A percentile compares a stretch with the other conserved stretches of the same genome.
Conservation (phyloP, 225 moss, liverwort and hornwort species). For the Climacium dendroides region DNA sequence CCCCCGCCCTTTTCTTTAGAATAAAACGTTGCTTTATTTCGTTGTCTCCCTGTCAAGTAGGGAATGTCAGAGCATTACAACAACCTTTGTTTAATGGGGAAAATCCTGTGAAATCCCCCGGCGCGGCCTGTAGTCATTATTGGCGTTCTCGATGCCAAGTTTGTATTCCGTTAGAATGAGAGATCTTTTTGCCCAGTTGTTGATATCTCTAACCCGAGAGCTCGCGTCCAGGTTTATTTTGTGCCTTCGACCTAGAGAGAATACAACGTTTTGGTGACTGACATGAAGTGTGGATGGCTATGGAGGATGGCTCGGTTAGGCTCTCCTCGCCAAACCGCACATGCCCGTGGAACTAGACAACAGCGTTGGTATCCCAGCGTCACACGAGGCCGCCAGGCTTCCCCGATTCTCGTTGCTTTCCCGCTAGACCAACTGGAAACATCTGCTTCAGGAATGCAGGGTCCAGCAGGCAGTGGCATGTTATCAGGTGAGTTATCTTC, state of each 20-base stretch:
- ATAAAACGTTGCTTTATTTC: not conserved
- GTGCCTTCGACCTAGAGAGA: not conserved
- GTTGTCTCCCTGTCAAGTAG: not conserved
- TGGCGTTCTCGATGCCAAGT: not conserved
- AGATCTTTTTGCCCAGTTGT: not conserved
- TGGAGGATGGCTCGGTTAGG: not conserved
- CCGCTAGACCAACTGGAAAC: not conserved
- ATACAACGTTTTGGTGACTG: not conserved
- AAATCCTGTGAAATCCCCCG: conserved; percentile 1
- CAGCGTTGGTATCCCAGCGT: not conserved
- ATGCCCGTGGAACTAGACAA: not conserved
- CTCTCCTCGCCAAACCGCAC: not conserved
- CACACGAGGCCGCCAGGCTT: not conserved
- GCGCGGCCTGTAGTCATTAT: not conserved
- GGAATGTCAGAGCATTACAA: conserved; percentile 3
- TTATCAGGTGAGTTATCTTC: not conserved
- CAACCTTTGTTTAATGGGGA: not conserved
- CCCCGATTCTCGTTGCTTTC: not conserved
- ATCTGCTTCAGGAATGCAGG: not conserved
- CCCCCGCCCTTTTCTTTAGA: not conserved
- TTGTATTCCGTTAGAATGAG: not conserved
- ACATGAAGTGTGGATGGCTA: not conserved
- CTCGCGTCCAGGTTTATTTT: not conserved
- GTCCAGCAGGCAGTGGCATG: not conserved
- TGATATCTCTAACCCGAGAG: too few species aligned